Evolutionary conservation across 129 eudicot genomes (phyloP).

Genomic region (Flaveria robusta): DNA sequence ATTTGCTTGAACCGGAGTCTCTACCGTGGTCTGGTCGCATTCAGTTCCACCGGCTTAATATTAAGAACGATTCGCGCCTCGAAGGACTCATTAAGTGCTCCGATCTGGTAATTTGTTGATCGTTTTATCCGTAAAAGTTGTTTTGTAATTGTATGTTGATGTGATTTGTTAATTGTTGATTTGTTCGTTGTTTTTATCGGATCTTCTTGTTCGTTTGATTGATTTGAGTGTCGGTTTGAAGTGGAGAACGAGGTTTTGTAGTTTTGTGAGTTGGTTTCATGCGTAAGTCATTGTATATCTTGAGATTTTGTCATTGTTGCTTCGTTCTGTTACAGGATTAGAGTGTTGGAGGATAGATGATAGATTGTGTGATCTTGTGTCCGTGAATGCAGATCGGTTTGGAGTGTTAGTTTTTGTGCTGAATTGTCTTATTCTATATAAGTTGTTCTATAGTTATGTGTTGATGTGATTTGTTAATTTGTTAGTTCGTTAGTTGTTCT

Average conservation of each 20-base stretch:
- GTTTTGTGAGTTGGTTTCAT: neutral
- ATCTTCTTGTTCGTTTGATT: neutral
- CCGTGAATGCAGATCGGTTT: constrained; percentile 22
- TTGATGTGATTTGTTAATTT: neutral
- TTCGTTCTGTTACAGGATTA: neutral
- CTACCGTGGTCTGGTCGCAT: constrained; percentile 76
- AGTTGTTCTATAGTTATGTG: too few species aligned
- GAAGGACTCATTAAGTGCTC: constrained; percentile 96
- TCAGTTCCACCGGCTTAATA: constrained; percentile 90
- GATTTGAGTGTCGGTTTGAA: constrained; percentile 4
- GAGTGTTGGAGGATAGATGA: neutral
- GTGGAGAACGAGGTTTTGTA: neutral
- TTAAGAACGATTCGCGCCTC: constrained; percentile 92
- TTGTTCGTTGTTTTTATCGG: too few species aligned
- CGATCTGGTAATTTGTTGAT: constrained; percentile 65
- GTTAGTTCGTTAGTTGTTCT: too few species aligned
- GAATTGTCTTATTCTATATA: neutral
- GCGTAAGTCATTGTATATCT: neutral
- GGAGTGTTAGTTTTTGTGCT: too few species aligned
- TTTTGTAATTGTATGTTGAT: neutral
- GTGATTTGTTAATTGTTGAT: neutral
- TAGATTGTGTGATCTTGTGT: constrained; percentile 13
- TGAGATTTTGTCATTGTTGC: neutral
- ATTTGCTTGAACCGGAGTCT: constrained; percentile 74
- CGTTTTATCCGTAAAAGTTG: neutral